Percentiles rank a stretch among this genome's conserved stretches.
Evolutionary conservation across 2,329 filamentous ascomycete species (phyloP).

Genomic region (Neonectria faginata): DNA sequence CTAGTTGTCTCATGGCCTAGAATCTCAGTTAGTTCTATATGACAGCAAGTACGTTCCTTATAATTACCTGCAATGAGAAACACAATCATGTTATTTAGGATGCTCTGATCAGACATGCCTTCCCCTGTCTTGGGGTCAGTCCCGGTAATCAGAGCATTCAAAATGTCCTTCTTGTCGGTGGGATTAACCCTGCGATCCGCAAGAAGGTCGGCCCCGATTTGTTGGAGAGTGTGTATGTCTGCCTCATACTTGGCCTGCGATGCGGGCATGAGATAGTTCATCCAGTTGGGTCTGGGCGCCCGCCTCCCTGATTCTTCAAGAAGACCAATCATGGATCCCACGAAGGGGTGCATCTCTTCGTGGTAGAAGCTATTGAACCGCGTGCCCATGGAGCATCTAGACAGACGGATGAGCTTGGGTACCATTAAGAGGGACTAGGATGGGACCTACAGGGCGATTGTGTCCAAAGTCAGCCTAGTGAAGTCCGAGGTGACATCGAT

Average conservation of each 20-base stretch:
- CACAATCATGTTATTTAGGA: slow-evolving; percentile 76
- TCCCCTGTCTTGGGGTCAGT: slow-evolving; percentile 73
- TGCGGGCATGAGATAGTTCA: slow-evolving; percentile 59
- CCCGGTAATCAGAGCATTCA: slow-evolving; percentile 75
- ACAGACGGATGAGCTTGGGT: slow-evolving; percentile 3
- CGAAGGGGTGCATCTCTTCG: slow-evolving; percentile 35
- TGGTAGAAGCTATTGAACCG: slow-evolving; percentile 73
- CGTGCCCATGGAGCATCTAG: slow-evolving; percentile 62
- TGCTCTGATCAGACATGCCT: slow-evolving; percentile 67
- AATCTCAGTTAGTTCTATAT: neutral
- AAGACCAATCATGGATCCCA: slow-evolving; percentile 68
- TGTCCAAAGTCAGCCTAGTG: slow-evolving; percentile 71
- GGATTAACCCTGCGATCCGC: slow-evolving; percentile 62
- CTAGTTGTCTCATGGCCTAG: slow-evolving; percentile 71
- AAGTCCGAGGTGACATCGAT: slow-evolving; percentile 70
- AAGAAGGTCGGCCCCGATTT: slow-evolving; percentile 67
- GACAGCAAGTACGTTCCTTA: neutral
- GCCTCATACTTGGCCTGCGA: slow-evolving; percentile 59
- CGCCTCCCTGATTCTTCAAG: slow-evolving; percentile 66
- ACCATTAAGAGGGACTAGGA: neutral
- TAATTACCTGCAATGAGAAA: slow-evolving; percentile 69
- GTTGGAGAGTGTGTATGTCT: slow-evolving; percentile 64
- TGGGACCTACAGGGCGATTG: slow-evolving; percentile 64
- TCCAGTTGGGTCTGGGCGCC: slow-evolving; percentile 58
- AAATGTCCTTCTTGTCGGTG: slow-evolving; percentile 69